Base-by-base conservation (phyloP, 768 basidiomycete species). In the Russula sp. region DNA sequence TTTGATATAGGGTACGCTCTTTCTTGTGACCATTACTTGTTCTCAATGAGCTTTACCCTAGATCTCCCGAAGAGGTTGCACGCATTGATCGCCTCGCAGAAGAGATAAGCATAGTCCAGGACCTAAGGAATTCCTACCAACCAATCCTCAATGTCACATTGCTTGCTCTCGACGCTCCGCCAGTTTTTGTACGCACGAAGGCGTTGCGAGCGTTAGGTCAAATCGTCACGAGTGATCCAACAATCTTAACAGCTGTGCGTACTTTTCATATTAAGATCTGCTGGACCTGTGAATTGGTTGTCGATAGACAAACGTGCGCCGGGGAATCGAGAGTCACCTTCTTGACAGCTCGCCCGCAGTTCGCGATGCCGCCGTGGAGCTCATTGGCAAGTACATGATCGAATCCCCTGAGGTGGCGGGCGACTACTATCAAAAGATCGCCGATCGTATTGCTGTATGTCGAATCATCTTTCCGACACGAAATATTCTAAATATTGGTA, bases 301-400 rank as follows among this genome's bases (percentile, higher is more conserved):
- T 32, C 54, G 22, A 57, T 51, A 94, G 90, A 71, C 82, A 2
- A 89, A 86, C 67, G 93, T 98, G 42, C 87, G 92, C 38, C 81
- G 83, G 53, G 86, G 91, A 2, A 92, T 99, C 67, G 94, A 98
- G 74, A 86, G 85, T 40, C 92, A 97, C 71, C 81, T 99, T 16
- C 79, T 90, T 2, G 97, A 99, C 69, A 89, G 83, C 67, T 98
- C 97, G 0, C 89, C 97, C 0, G 90, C 91, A 20, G 97, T 99
- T 8, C 90, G 97, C 13, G 97, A 99, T 73, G 94, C 94, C 5
- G 94, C 96, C 6, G 92, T 99, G 16, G 97, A 98, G 72, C 78
- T 99, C 62, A 92, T 98, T 62, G 97, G 97, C n/a, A 96, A 94
- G 76, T 96, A 98, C 71, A 88, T 98, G 79, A 84, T 94, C 40